Evolutionary conservation across 306 rosid genomes (phyloP), one percentile per base, ranked within the genome.

Genomic region (Sesbania bispinosa): DNA sequence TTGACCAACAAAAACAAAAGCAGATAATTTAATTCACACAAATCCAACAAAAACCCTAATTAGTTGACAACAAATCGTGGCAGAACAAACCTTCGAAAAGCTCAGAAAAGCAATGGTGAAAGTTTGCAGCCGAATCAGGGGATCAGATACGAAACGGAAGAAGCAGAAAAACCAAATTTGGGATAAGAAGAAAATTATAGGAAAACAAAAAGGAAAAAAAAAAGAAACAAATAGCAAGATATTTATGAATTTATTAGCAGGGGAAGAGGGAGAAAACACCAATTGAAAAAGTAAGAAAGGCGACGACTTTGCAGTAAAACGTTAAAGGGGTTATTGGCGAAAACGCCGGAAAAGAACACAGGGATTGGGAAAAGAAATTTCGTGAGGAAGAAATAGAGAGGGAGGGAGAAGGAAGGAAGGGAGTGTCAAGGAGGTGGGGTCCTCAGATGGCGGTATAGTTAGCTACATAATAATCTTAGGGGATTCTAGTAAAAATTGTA

Each of bases 41-140:
- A 80, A 54, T 71, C 77, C 53, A n/a, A 63, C 11, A 71, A 77
- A 79, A 91, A 85, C 89, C 97, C 95, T 88, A 91, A 88, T 74
- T 7, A 48, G 50, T 71, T 35, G 21, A 59, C 10, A 32, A 63
- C 21, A 4, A 68, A 81, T 79, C 33, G 35, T 13, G 64, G 54
- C 67, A 35, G 71, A 51, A 43, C 71, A 65, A 65, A 90, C 93
- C 93, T 88, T 67, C 55, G 73, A 24, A 76, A 47, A 53, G 55
- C 72, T 13, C 73, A 13, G 32, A 33, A 45, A 67, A 21, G 0
- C 27, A 38, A 16, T 11, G 47, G 30, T 23, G 13, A 39, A 67
- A 26, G n/a, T 65, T 21, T 20, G 68, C 29, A 27, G 75, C 53
- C 29, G 68, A 81, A 46, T 55, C 60, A 35, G 41, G 42, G 58